Percentiles rank a stretch among this genome's conserved stretches.
These are phyloP conservation scores for Globisporangium radiosum DNA, from an alignment of 352 stramenopile genomes.

Conservation along the genomic window DNA sequence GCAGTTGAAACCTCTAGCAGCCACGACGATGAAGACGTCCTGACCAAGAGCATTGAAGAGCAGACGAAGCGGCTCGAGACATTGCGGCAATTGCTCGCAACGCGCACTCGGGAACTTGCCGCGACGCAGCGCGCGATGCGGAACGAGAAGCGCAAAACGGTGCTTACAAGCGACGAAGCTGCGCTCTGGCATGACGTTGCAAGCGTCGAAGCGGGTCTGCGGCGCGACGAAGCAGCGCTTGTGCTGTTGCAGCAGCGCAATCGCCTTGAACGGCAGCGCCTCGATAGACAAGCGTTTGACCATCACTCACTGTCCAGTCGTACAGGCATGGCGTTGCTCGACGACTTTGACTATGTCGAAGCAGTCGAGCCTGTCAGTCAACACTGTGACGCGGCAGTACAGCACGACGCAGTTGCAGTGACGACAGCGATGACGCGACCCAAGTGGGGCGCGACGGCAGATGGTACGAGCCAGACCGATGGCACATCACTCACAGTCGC, in stretches of 20 bases:
- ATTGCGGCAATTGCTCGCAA: constrained; percentile 36
- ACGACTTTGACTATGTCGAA: constrained; percentile 35
- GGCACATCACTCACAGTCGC: not conserved
- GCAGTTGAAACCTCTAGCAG: constrained; percentile 12
- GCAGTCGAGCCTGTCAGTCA: not conserved
- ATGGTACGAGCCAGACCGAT: constrained; percentile 12
- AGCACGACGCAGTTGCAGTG: not conserved
- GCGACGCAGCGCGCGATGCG: constrained; percentile 40
- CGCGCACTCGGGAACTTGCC: constrained; percentile 34
- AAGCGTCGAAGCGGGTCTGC: constrained; percentile 28
- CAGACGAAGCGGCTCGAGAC: constrained; percentile 35
- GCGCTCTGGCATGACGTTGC: constrained; percentile 44
- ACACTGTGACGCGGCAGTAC: not conserved
- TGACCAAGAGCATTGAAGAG: constrained; percentile 65
- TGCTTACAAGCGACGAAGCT: constrained; percentile 35
- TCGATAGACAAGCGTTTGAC: constrained; percentile 15
- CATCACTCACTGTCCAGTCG: too few relatives aligned
- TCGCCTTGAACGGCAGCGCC: constrained; percentile 31
- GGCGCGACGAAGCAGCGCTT: constrained; percentile 30
- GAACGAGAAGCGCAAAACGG: constrained; percentile 42
- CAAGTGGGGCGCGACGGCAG: constrained; percentile 4
- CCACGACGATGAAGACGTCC: constrained; percentile 23
- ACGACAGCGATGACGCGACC: not conserved
- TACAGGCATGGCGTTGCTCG: constrained; percentile 2
- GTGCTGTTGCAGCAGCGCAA: constrained; percentile 39